Evolutionary conservation across 345 rosid species (phyloP).

Genomic region (Reutealis trisperma): DNA sequence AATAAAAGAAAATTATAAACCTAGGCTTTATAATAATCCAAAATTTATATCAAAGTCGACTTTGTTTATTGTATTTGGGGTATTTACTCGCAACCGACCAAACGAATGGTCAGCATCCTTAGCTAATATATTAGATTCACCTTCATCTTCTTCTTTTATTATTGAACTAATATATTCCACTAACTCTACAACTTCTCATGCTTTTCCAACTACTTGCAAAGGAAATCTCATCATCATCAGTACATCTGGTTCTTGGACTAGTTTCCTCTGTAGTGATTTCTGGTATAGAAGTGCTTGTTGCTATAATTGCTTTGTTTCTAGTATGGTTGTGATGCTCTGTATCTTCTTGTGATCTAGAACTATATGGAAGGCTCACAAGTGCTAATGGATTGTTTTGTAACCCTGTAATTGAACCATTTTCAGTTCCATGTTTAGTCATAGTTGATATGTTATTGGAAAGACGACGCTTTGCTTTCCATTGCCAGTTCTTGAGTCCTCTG

Average conservation of each 20-base stretch:
- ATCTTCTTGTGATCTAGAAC: not conserved
- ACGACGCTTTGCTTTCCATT: slow-evolving; percentile 15
- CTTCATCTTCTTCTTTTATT: not conserved
- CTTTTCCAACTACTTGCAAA: slow-evolving; percentile 37
- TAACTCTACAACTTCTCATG: slow-evolving; percentile 6
- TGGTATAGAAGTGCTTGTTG: not conserved
- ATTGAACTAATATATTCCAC: not conserved
- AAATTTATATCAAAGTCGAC: no score
- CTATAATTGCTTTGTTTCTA: not conserved
- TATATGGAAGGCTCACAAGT: not conserved
- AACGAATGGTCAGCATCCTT: no score
- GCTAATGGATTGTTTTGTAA: not conserved
- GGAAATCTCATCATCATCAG: slow-evolving; percentile 26
- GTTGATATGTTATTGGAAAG: not conserved
- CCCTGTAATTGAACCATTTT: no score
- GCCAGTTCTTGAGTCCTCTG: slow-evolving; percentile 30
- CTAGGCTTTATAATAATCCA: no score
- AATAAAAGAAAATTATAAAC: no score
- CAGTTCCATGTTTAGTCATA: not conserved
- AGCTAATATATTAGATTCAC: not conserved
- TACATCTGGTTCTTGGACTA: slow-evolving; percentile 6
- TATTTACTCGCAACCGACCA: no score
- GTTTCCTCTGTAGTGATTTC: slow-evolving; percentile 18
- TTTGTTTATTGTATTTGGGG: no score
- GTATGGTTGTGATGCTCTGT: not conserved